Percentiles rank a stretch among this genome's conserved stretches.
Evolutionary conservation across 2,329 filamentous ascomycete species (phyloP).

Genomic region (Colletotrichum lupini): DNA sequence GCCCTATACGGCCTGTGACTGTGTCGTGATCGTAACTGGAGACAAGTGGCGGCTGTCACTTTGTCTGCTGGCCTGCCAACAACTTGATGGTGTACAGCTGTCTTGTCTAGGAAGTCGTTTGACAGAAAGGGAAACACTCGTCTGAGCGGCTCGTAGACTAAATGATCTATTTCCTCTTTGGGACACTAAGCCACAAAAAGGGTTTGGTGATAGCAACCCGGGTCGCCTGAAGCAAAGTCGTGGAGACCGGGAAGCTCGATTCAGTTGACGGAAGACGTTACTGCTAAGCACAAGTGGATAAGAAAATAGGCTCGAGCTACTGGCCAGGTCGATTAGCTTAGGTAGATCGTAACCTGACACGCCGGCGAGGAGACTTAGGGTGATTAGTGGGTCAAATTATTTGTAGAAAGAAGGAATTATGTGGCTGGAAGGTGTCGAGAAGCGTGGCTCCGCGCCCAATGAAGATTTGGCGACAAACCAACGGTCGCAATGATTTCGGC

Average conservation of each 20-base stretch:
- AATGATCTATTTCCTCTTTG: conserved; percentile 6
- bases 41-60: conserved; percentile 25
- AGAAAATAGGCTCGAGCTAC: conserved; percentile 16
- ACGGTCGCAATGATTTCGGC: neutral
- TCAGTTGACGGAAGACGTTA: neutral
- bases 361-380: neutral
- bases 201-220: neutral
- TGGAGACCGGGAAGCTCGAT: neutral
- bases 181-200: neutral
- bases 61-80: conserved; percentile 17
- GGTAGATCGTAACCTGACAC: conserved; percentile 18
- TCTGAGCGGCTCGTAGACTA: conserved; percentile 8
- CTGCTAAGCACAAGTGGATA: neutral
- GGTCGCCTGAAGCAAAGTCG: neutral
- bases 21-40: conserved; percentile 6
- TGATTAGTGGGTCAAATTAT: neutral
- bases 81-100: conserved; percentile 18
- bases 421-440: neutral
- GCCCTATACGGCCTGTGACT: neutral
- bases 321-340: neutral
- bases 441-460: conserved; percentile 6
- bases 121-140: conserved; percentile 20
- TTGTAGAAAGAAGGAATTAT: neutral
- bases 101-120: conserved; percentile 15
- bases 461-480: neutral